Base-by-base conservation (phyloP, 345 rosid genomes). In the Tarenaya hassleriana region DNA sequence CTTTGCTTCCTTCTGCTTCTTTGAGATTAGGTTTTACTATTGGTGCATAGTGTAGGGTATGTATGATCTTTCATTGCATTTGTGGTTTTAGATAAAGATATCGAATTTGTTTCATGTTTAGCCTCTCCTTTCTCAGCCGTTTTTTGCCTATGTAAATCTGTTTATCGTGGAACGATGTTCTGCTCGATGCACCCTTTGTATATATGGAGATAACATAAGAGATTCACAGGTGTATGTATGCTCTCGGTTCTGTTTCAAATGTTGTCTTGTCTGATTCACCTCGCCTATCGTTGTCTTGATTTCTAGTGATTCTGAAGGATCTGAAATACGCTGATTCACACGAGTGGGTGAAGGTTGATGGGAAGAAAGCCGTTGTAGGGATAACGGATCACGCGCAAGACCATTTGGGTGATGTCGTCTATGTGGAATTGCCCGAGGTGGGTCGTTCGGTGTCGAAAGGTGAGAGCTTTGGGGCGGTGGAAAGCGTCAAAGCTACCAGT, bases 401-500 rank as follows among this genome's bases (percentile, higher is more conserved):
- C 58, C 99, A 94, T 67, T 73, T 94, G 44, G 99, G 99, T 0
- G 97, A 94, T 70, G 99, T 94, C 10, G 97, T 94, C 51, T 94
- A 77, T 60, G 94, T 86, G 7, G 99, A 94, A 64, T 61, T 88
- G 44, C 97, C 97, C 5, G 97, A 88, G 13, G 75, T 80, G 49
- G 97, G 97, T 46, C 60, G 64, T 34, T 5, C 71, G 0, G 83
- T 88, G 47, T 63, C 64, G 6, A 88, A 94, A 40, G 99, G 94
- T 4, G 65, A 56, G 51, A 58, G 91, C 49, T 94, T 94, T 57
- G 97, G 99, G 32, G 99, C 99, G 0, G 95, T 94, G 34, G 99
- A 94, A 66, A 94, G 99, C 63, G 99, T 94, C 44, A 94, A 94
- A 81, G 99, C 99, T 38, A 83, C 95, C 8, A 94, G 99, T 53